Base-by-base conservation (phyloP, 768 basidiomycete species). In the Macrolepiota fuliginosa region DNA sequence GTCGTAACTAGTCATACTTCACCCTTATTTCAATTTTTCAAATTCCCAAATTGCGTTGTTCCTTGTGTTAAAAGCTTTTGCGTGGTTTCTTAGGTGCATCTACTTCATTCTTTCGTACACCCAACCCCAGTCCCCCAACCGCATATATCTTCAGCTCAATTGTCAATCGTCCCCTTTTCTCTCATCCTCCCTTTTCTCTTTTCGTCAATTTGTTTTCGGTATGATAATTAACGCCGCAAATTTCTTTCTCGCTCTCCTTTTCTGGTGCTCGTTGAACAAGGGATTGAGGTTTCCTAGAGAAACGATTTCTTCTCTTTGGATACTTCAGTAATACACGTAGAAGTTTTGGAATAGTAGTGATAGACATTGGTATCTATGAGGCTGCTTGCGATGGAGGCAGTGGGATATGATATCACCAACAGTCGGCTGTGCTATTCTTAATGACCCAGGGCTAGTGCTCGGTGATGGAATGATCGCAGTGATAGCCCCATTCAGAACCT, bases 131-230 rank as follows among this genome's bases (percentile, higher is more conserved):
- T 22, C 25, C 9, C 47, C 47, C 19, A n/a, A 11, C 32, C 46
- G 15, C 57, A 47, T 32, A 36, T 50, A 50, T 58, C 46, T 50
- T 25, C 57, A 51, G 37, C 25, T 25, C 46, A 39, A 57, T 40
- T 22, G 22, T 39, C 42, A 45, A 45, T 45, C 19, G 42, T 19
- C n/a, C 19, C 42, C n/a, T 15, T 5, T 45, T 45, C n/a, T n/a
- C n/a, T n/a, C n/a, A n/a, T n/a, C 10, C 19, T n/a, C 29, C 29
- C 42, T 19, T 45, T 19, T 45, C 17, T 15, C 3, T 1, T 19
- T 45, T 19, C 42, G n/a, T 45, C 47, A 49, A 49, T 27, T 25
- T 5, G 11, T 12, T 49, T 5, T 12, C 37, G 24, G 53, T 54
- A 24, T 54, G 37, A 37, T 54, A 54, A 54, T 54, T 54, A 54